Conservation (phyloP, 139 green algal genomes). For the Chlamydomonas sphaeroides region DNA sequence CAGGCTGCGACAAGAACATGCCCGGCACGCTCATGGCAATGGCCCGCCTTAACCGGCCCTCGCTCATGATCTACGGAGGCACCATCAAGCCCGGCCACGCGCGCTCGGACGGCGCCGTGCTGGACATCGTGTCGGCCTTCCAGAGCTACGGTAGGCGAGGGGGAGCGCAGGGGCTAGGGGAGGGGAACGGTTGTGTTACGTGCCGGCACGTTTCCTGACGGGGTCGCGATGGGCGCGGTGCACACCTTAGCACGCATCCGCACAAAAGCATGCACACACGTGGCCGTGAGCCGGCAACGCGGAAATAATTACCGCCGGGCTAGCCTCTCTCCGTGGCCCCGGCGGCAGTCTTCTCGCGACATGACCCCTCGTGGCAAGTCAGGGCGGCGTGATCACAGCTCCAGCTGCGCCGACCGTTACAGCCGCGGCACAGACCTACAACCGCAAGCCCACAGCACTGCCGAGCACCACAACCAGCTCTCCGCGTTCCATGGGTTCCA, state of each 20-base stretch:
- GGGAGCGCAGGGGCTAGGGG: not conserved
- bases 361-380: slow-evolving; percentile 22
- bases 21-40: slow-evolving; percentile 97
- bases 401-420: slow-evolving; percentile 44
- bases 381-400: not conserved
- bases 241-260: too few relatives aligned
- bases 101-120: slow-evolving; percentile 55
- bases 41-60: slow-evolving; percentile 93
- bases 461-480: too few relatives aligned
- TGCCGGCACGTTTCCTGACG: too few relatives aligned
- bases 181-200: not conserved
- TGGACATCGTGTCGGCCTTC: slow-evolving; percentile 98
- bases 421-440: slow-evolving; percentile 32
- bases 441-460: too few relatives aligned
- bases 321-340: slow-evolving; percentile 7
- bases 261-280: too few relatives aligned
- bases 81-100: slow-evolving; percentile 92
- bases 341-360: slow-evolving; percentile 50
- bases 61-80: slow-evolving; percentile 98
- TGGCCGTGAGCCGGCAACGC: too few relatives aligned
- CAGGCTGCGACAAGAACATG: slow-evolving; percentile 99
- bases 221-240: too few relatives aligned
- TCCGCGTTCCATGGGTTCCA: too few relatives aligned
- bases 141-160: slow-evolving; percentile 88
- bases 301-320: slow-evolving; percentile 51